Evolutionary conservation across 2,329 filamentous ascomycete species (phyloP).

Genomic region (Fusarium sp.): DNA sequence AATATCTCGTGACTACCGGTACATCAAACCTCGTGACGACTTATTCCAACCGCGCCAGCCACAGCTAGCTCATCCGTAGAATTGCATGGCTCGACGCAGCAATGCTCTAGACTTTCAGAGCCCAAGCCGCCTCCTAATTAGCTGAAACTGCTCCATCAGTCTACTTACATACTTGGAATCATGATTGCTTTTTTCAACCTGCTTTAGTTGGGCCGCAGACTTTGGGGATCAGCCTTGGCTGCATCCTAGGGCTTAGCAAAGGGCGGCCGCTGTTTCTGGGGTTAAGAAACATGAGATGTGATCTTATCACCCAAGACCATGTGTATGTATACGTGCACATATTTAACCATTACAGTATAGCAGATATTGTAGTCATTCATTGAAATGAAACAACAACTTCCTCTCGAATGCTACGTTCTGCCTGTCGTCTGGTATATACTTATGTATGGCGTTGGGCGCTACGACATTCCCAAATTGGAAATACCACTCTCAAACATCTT

Average conservation of each 20-base stretch:
- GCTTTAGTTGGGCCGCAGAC: not conserved
- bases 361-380: not conserved
- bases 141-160: slow-evolving; percentile 31
- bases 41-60: slow-evolving; percentile 7
- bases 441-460: not conserved
- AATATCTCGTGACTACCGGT: slow-evolving; percentile 26
- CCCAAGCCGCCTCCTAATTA: slow-evolving; percentile 15
- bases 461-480: slow-evolving; percentile 22
- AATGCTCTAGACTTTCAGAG: not conserved
- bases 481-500: not conserved
- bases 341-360: not conserved
- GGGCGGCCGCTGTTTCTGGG: slow-evolving; percentile 31
- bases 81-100: slow-evolving; percentile 7
- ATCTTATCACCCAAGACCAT: slow-evolving; percentile 6
- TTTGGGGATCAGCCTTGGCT: slow-evolving; percentile 10
- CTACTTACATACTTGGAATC: not conserved
- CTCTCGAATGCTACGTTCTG: slow-evolving; percentile 20
- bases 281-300: slow-evolving; percentile 11
- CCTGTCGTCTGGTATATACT: not conserved
- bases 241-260: not conserved
- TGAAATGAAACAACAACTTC: slow-evolving; percentile 9
- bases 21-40: slow-evolving; percentile 3
- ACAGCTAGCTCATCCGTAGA: slow-evolving; percentile 18
- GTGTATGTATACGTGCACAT: slow-evolving; percentile 15
- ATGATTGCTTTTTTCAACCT: slow-evolving; percentile 17